Evolutionary conservation across 169 alveolate species (phyloP), one percentile per base, ranked within the genome.

Genomic region (Cryptosporidium parvum): DNA sequence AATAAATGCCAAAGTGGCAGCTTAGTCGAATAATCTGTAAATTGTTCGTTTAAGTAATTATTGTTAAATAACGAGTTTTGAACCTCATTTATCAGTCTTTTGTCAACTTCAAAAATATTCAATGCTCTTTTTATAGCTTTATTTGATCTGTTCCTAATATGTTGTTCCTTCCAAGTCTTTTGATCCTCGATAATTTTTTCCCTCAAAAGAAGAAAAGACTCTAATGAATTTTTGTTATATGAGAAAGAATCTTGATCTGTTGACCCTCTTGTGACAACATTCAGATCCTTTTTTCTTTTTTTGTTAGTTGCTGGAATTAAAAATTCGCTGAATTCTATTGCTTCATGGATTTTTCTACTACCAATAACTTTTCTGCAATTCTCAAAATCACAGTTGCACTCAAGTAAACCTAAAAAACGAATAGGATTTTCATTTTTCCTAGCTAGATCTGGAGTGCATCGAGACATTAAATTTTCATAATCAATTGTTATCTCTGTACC

Each of bases 401-500:
- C 45, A 39, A 80, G 39, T 35, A 23, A 23, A 0, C 75, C 75
- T 29, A 80, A 31, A 62, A 58, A 80, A 45, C 80, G 45, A 42
- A 16, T 39, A 1, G 59, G 23, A 23, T 39, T 44, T 37, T 62
- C 68, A 9, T 29, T 23, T 29, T 59, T 73, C 33, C 39, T 75
- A 7, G 16, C 48, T 0, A 37, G 52, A 37, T 35, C 67, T 26
- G 89, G 89, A 39, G 59, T 80, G 14, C 53, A 35, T 7, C 73
- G 12, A 10, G 65, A 44, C 65, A 80, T 26, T 29, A 80, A 18
- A 29, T 80, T 80, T 80, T 80, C 89, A 80, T 80, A 80, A 18
- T 80, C 89, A n/a, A 80, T 80, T 16, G 89, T 80, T 42, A 80
- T 42, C 44, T 80, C 89, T 23, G 75, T 44, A 65, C 75, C 89